A percentile compares a stretch with the other conserved stretches of the same genome.
These are phyloP conservation scores for Fraxinus angustifolia DNA, from an alignment of 305 asterid species.

Conservation along the genomic window DNA sequence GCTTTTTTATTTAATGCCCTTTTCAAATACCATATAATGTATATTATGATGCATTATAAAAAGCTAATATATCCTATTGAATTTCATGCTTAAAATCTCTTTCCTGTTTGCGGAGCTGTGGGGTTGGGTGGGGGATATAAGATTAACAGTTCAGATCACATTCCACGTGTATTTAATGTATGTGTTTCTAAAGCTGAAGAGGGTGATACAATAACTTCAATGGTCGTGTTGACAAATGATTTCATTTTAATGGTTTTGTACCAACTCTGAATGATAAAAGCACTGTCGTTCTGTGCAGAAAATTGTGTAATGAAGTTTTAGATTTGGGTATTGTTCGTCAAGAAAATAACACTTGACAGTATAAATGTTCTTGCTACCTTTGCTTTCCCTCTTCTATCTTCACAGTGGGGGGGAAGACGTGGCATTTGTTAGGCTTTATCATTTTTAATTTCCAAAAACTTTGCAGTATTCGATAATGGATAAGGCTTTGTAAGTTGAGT, in stretches of 20 bases:
- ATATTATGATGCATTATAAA: not conserved
- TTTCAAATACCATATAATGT: not conserved
- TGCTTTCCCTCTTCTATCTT: not conserved
- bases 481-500: constrained; percentile 13
- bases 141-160: not conserved
- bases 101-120: not conserved
- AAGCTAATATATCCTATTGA: not conserved
- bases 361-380: constrained; percentile 4
- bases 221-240: constrained; percentile 4
- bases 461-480: constrained; percentile 16
- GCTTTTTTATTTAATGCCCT: not conserved
- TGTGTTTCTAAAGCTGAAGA: constrained; percentile 15
- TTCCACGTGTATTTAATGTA: not conserved
- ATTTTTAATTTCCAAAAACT: constrained; percentile 5
- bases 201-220: not conserved
- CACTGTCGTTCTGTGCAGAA: constrained; percentile 6
- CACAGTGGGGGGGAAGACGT: constrained; percentile 8
- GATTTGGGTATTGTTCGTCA: not conserved
- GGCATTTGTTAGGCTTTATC: constrained; percentile 16
- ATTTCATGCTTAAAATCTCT: not conserved
- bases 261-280: constrained; percentile 1
- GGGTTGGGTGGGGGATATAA: not conserved
- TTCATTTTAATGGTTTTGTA: constrained; percentile 2
- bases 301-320: not conserved
- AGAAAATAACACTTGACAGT: constrained; percentile 1